Evolutionary conservation across 1,139 yeast genomes (phyloP), one percentile per base, ranked within the genome.

Genomic region (Kodamaea derodonti): DNA sequence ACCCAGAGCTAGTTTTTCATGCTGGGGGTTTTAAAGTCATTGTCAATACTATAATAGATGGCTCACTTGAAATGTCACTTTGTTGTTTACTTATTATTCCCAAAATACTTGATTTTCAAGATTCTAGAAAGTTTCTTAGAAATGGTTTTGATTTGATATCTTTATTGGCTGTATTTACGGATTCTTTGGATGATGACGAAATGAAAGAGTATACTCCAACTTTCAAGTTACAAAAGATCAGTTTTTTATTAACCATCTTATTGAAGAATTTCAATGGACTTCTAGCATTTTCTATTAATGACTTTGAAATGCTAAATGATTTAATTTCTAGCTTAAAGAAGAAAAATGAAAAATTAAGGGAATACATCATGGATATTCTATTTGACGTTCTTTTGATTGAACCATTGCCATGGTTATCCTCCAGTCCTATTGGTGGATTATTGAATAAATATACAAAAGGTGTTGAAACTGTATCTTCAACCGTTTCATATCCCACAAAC

Each of bases 251-350:
- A 3, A 64, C 85, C 0, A 56, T 74, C 3, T 59, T 86, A 20
- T 58, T 92, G 33, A 83, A 85, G 41, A 73, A 79, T 31, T 84
- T 94, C 78, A 72, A 84, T 14, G 98, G 98, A 0, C 53, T 88
- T 10, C 71, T 84, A 44, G 75, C 84, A 7, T 75, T 82, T 46
- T 72, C 86, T 0, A 68, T 75, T 37, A 67, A 80, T 45, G 59
- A 76, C 39, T 83, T 78, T 46, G 67, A 67, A 35, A 73, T 83
- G 20, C 49, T 92, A 14, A 63, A 62, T 29, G 78, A 78, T 37
- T 62, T 92, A 24, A 61, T 90, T 2, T 63, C 71, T 26, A 82
- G 90, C 51, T 60, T 90, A 35, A 65, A 67, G 20, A 76, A 80
- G 36, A 83, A 84, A 1, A 67, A 75, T 15, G 56, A 70, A 2